Evolutionary conservation across 371 early-diverging fungal species (phyloP).

Genomic region (Thermomucor indicae-seudaticae): DNA sequence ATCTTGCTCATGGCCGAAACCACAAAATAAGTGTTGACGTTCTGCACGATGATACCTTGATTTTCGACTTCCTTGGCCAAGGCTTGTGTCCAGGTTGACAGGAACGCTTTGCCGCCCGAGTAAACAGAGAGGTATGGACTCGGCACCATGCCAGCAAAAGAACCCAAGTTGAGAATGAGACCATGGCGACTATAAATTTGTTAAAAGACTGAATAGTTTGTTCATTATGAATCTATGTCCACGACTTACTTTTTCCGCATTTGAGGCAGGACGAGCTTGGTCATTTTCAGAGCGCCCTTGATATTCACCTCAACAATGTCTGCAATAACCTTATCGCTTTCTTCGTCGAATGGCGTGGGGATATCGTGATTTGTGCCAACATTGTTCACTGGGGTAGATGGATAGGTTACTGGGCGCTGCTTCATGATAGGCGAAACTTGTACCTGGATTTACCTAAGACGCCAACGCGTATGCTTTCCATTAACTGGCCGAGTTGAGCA

Average conservation of each 20-base stretch:
- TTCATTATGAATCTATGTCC: background rate
- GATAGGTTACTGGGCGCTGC: too few species aligned
- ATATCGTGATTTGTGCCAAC: constrained; percentile 90
- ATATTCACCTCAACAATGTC: constrained; percentile 89
- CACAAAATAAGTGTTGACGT: constrained; percentile 92
- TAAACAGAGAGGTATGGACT: constrained; percentile 90
- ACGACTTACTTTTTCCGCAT: constrained; percentile 59
- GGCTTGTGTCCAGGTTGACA: constrained; percentile 87
- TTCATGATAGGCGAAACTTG: too few species aligned
- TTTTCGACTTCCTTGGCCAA: constrained; percentile 80
- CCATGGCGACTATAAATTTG: constrained; percentile 73
- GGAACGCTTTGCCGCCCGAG: constrained; percentile 92
- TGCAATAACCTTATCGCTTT: constrained; percentile 60
- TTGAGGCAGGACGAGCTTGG: constrained; percentile 76
- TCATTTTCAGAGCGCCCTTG: constrained; percentile 79
- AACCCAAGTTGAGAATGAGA: constrained; percentile 92
- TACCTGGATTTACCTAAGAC: constrained; percentile 71
- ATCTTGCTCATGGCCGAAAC: constrained; percentile 93
- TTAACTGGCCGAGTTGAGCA: constrained; percentile 53
- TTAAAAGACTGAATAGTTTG: too few species aligned
- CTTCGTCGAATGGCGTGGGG: constrained; percentile 81
- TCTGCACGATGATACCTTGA: constrained; percentile 80
- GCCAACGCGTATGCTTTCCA: constrained; percentile 59
- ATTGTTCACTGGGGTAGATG: constrained; percentile 74
- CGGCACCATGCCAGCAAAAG: constrained; percentile 87